These are phyloP conservation scores for Zygnema circumcarinatum DNA, from an alignment of 139 green algal genomes.

Conservation along the genomic window DNA sequence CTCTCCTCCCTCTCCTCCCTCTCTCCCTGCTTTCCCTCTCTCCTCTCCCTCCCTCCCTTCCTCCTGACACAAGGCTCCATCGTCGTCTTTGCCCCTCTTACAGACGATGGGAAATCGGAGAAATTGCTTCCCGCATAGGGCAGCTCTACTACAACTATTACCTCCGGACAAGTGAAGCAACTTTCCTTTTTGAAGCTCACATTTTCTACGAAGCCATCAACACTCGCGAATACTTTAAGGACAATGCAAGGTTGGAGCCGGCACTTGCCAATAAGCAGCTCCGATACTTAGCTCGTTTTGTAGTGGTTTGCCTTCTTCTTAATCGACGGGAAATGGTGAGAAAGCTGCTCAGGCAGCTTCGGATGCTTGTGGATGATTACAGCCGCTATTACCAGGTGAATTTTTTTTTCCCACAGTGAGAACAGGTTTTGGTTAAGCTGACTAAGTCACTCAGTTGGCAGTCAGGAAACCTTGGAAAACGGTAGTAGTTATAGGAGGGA, in stretches of 20 bases:
- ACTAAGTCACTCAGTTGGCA: no score
- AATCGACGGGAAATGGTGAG: constrained; percentile 63
- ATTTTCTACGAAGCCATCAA: constrained; percentile 79
- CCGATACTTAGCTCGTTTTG: constrained; percentile 76
- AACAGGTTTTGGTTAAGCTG: background rate
- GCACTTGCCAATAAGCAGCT: constrained; percentile 69
- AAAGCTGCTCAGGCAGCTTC: constrained; percentile 73
- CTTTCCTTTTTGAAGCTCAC: constrained; percentile 71
- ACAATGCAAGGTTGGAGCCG: constrained; percentile 6
- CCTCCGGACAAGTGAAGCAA: constrained; percentile 67
- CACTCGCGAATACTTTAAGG: constrained; percentile 65
- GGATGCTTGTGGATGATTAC: constrained; percentile 66
- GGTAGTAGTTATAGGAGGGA: no score
- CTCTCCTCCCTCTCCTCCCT: background rate
- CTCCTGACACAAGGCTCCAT: no score
- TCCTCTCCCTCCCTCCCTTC: background rate
- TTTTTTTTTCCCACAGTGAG: background rate
- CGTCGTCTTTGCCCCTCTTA: no score
- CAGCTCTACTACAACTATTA: constrained; percentile 76
- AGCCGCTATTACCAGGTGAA: constrained; percentile 26
- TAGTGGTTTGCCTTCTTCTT: constrained; percentile 79
- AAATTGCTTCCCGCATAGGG: constrained; percentile 76
- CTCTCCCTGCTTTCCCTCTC: no score
- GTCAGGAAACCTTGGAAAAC: no score
- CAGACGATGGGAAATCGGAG: constrained; percentile 55